These are phyloP conservation scores for Plasmodium inui DNA, from an alignment of 169 alveolate species.

Conservation along the genomic window DNA sequence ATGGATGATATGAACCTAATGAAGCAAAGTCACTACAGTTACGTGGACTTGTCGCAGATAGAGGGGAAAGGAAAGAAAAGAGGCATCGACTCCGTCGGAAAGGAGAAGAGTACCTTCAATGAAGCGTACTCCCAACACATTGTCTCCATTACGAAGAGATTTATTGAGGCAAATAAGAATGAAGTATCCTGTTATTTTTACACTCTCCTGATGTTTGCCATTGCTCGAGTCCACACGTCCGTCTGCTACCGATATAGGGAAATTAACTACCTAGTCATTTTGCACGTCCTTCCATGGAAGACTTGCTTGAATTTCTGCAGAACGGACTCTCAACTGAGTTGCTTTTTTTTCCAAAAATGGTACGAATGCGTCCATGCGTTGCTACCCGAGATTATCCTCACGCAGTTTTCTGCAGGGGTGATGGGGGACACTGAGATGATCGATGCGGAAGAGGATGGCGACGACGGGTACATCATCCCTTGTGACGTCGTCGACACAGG, in stretches of 20 bases:
- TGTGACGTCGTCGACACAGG: background rate
- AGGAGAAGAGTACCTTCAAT: background rate
- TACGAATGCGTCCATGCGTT: constrained; percentile 63
- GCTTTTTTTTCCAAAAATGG: constrained; percentile 64
- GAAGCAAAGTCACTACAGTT: background rate
- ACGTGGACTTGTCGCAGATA: background rate
- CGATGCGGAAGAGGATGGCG: background rate
- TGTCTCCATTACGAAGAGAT: background rate
- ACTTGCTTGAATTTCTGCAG: background rate
- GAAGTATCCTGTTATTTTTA: constrained; percentile 32
- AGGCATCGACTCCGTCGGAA: background rate
- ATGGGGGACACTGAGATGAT: background rate
- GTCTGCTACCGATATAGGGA: constrained; percentile 45
- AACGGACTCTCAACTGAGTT: constrained; percentile 26
- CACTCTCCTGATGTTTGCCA: constrained; percentile 32
- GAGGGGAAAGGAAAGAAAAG: background rate
- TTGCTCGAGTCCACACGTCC: constrained; percentile 33
- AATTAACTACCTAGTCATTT: constrained; percentile 32
- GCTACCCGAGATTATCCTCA: constrained; percentile 53
- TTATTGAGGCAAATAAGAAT: constrained; percentile 1
- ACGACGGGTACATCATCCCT: background rate
- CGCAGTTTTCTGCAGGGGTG: background rate
- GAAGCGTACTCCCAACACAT: constrained; percentile 9
- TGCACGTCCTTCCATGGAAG: constrained; percentile 61
- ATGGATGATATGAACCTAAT: background rate